Base-by-base conservation (phyloP, 2,329 filamentous ascomycete genomes). In the Xylaria hypoxylon region DNA sequence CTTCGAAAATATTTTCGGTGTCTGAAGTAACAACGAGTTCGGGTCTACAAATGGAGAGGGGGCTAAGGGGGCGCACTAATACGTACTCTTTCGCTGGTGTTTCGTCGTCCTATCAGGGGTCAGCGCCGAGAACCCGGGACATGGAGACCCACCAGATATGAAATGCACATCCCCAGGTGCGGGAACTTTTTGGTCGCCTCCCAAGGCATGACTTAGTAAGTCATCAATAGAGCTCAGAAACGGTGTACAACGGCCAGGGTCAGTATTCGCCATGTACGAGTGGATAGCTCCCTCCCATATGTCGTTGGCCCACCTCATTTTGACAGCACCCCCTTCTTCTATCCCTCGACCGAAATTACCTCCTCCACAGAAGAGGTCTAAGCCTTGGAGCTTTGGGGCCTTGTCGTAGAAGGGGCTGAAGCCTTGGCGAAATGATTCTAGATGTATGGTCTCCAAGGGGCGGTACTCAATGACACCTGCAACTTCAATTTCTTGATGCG, bases 301-400 rank as follows among this genome's bases (percentile, higher is more conserved):
- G 72, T 96, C 93, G 28, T 94, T 89, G 0, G 87, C 88, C 81
- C 87, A 91, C 2, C 83, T 80, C 76, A 91, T 91, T 28, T 88
- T 76, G 0, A 94, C 83, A 0, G 83, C 88, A 0, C 89, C 88
- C 0, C 87, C 87, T 59, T 94, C 91, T 76, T 94, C 92, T 0
- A 96, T 80, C 0, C 92, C 92, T 33, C 91, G 84, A 5, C 92
- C 92, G 58, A 96, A 88, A 59, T 90, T 93, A 0, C 93, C 92
- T 19, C 90, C 90, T 0, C 93, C 93, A 70, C 90, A 93, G 73
- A 93, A 96, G 0, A 96, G 80, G 68, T 93, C 91, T 3, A 95
- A 78, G 0, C 89, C 90, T 5, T 80, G 81, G 8, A 92, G 80
- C 64, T 82, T 82, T 19, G 74, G 67, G 0, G 65, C 65, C 63